Percentiles rank a stretch among this genome's conserved stretches.
Conservation (phyloP, 768 basidiomycete species). For the Russula ochroleuca region DNA sequence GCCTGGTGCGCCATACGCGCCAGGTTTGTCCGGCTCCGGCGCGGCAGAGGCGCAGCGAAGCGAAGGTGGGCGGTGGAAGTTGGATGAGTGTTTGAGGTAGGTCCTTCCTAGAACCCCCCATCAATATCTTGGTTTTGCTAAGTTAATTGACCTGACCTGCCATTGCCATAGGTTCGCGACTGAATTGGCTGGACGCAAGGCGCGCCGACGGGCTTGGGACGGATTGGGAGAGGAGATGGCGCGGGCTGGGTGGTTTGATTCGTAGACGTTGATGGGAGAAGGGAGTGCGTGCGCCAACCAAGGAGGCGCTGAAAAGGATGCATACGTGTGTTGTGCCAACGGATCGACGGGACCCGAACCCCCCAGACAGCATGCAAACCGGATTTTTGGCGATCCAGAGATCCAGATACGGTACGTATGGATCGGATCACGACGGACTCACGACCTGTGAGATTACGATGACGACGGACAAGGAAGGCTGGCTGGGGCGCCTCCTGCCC, state of each 20-base stretch:
- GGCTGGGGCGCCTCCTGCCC: background rate
- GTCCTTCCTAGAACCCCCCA: conserved; percentile 15
- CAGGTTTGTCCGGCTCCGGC: conserved; percentile 38
- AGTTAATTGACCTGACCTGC: too few relatives aligned
- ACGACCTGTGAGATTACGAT: background rate
- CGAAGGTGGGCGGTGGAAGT: conserved; percentile 56
- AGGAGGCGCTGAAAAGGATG: background rate
- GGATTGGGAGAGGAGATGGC: conserved; percentile 73
- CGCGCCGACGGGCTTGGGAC: conserved; percentile 55
- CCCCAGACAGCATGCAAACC: background rate
- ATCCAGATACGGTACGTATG: background rate
- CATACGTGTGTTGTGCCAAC: background rate
- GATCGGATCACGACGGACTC: background rate
- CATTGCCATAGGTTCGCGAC: conserved; percentile 67
- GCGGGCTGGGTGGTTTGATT: conserved; percentile 70
- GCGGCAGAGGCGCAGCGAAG: conserved; percentile 24
- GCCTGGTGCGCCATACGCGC: conserved; percentile 76
- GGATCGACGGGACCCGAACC: background rate
- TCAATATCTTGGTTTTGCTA: too few relatives aligned
- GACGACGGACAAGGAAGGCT: background rate
- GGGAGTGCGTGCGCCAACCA: background rate
- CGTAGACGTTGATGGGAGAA: conserved; percentile 11
- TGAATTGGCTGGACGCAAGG: conserved; percentile 75
- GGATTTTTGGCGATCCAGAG: too few relatives aligned
- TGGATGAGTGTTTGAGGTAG: conserved; percentile 79